phyloP scores from a whole-genome alignment of 495 filamentous ascomycete species.

The Chaetomium cochliodes region DNA sequence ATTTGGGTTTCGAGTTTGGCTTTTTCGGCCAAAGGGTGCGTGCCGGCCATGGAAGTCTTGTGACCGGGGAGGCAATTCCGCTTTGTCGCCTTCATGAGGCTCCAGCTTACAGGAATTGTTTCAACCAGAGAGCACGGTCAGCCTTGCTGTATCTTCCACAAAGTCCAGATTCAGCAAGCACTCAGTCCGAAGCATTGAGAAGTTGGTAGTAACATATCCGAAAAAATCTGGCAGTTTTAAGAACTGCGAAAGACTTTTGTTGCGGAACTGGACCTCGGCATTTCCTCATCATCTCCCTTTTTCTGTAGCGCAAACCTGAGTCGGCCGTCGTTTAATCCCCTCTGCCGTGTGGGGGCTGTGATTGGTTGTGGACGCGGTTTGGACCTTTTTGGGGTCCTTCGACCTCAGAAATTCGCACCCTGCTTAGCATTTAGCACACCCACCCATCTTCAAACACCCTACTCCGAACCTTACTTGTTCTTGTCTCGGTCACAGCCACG shows the following conservation, averaged over 20 bases:
- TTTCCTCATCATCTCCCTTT: not conserved
- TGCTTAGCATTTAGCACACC: constrained; percentile 29
- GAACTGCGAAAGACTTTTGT: not conserved
- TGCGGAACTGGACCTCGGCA: not conserved
- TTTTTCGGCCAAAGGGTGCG: too few species aligned
- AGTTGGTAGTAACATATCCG: not conserved
- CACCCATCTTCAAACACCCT: constrained; percentile 34
- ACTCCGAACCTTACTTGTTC: constrained; percentile 14
- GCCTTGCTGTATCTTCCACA: too few species aligned
- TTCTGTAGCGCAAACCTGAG: constrained; percentile 11
- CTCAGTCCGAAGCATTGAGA: not conserved
- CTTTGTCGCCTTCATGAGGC: too few species aligned
- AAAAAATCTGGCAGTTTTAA: not conserved
- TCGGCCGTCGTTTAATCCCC: constrained; percentile 25
- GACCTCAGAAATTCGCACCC: constrained; percentile 37
- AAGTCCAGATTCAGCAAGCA: too few species aligned
- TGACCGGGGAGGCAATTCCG: too few species aligned
- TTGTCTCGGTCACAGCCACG: constrained; percentile 28
- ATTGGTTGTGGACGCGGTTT: constrained; percentile 40
- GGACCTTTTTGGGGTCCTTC: constrained; percentile 34
- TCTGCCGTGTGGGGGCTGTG: constrained; percentile 25
- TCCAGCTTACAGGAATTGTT: too few species aligned
- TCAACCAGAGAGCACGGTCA: too few species aligned
- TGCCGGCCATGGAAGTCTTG: too few species aligned
- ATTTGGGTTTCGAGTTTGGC: too few species aligned